These are phyloP conservation scores for Boletus coccyginus DNA, from an alignment of 768 basidiomycete species.

Conservation along the genomic window DNA sequence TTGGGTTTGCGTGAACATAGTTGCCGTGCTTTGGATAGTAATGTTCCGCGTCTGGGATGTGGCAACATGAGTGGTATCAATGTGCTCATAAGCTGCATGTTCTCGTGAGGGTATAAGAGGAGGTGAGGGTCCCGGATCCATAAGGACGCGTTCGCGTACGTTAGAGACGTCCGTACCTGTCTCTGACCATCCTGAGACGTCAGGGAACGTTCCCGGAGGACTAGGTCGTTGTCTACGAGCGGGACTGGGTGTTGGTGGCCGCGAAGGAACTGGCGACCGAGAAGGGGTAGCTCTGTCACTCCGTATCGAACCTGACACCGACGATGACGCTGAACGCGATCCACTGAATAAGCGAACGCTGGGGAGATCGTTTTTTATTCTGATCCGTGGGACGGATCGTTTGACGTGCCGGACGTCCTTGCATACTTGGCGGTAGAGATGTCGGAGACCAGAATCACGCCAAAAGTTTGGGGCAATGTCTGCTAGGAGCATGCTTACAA, in stretches of 20 bases:
- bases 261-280: constrained; percentile 20
- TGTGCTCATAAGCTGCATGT: constrained; percentile 5
- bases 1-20: constrained; percentile 13
- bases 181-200: constrained; percentile 32
- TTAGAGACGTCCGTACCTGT: constrained; percentile 26
- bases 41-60: constrained; percentile 4
- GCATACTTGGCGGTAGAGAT: constrained; percentile 36
- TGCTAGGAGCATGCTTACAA: constrained; percentile 50
- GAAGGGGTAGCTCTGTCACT: constrained; percentile 31
- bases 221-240: constrained; percentile 24
- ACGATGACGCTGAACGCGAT: constrained; percentile 17
- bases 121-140: constrained; percentile 23
- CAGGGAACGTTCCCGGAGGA: constrained; percentile 29
- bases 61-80: constrained; percentile 10
- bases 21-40: constrained; percentile 7
- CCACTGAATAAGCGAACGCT: constrained; percentile 25
- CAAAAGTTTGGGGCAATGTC: constrained; percentile 49
- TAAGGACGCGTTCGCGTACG: constrained; percentile 13
- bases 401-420: constrained; percentile 33
- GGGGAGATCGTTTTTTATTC: constrained; percentile 33
- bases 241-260: constrained; percentile 11
- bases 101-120: constrained; percentile 27
- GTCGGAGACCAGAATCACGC: constrained; percentile 40
- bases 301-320: constrained; percentile 24
- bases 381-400: constrained; percentile 30